Conservation (phyloP, 768 basidiomycete genomes). For the Ramaria rubella region DNA sequence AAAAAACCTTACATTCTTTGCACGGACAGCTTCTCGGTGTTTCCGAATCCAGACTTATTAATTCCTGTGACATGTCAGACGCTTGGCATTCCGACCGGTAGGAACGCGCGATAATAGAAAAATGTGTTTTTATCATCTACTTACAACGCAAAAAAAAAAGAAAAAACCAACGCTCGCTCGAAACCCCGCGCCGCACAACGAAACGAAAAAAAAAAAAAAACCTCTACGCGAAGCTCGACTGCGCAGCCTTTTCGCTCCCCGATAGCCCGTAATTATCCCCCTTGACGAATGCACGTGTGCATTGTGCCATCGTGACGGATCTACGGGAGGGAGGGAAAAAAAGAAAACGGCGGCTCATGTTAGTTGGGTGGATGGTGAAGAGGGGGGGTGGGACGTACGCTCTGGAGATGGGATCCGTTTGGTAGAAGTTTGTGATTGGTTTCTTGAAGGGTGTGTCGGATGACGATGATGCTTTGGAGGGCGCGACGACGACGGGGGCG, state of each 20-base stretch:
- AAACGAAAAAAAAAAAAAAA: neutral
- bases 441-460: slow-evolving; percentile 58
- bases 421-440: slow-evolving; percentile 90
- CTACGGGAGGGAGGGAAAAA: too few relatives aligned
- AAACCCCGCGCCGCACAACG: too few relatives aligned
- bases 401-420: slow-evolving; percentile 92
- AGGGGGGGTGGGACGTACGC: slow-evolving; percentile 46
- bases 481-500: slow-evolving; percentile 30
- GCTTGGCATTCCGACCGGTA: too few relatives aligned
- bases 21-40: too few relatives aligned
- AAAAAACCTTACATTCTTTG: too few relatives aligned
- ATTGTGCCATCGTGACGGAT: slow-evolving; percentile 95
- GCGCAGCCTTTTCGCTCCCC: slow-evolving; percentile 38
- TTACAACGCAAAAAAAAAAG: too few relatives aligned
- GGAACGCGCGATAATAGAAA: too few relatives aligned
- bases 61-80: too few relatives aligned
- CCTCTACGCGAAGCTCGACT: slow-evolving; percentile 39
- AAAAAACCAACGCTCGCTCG: too few relatives aligned
- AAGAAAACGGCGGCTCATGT: neutral
- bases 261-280: slow-evolving; percentile 58
- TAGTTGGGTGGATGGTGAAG: neutral
- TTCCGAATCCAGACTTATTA: too few relatives aligned
- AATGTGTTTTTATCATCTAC: too few relatives aligned
- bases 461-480: neutral
- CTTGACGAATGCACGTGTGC: slow-evolving; percentile 79